Evolutionary conservation across 108 stramenopile species (phyloP).

Genomic region (Pseudonitzschia multiseries): DNA sequence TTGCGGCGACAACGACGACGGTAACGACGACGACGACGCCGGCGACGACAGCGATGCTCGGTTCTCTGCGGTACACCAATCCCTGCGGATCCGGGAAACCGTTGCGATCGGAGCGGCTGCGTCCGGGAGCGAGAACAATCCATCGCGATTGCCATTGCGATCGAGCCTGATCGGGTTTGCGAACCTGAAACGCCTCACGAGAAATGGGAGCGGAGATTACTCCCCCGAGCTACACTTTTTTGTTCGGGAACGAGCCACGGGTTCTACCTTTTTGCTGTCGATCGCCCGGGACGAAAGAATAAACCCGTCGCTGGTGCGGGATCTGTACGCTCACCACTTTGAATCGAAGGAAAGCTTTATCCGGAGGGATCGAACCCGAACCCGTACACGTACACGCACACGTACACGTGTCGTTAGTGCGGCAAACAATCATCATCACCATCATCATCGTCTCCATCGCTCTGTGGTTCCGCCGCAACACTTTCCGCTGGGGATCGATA

Average conservation of each 20-base stretch:
- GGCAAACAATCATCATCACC: no score
- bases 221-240: not conserved
- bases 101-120: not conserved
- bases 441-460: no score
- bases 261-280: conserved; percentile 10
- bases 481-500: not conserved
- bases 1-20: not conserved
- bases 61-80: conserved; percentile 1
- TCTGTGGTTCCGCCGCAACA: not conserved
- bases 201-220: not conserved
- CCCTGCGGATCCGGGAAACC: conserved; percentile 12
- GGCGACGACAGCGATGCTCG: not conserved
- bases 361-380: not conserved
- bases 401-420: no score
- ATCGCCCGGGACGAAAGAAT: not conserved
- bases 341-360: conserved; percentile 6
- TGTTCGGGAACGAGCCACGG: conserved; percentile 16
- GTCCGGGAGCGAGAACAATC: not conserved
- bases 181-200: conserved; percentile 9
- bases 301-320: not conserved
- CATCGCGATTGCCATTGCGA: no score
- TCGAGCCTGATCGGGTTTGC: conserved; percentile 25
- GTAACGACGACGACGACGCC: not conserved
- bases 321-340: conserved; percentile 6
- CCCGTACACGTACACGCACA: no score